Conservation (phyloP, 2,329 filamentous ascomycete genomes). For the Fusarium lateritium region DNA sequence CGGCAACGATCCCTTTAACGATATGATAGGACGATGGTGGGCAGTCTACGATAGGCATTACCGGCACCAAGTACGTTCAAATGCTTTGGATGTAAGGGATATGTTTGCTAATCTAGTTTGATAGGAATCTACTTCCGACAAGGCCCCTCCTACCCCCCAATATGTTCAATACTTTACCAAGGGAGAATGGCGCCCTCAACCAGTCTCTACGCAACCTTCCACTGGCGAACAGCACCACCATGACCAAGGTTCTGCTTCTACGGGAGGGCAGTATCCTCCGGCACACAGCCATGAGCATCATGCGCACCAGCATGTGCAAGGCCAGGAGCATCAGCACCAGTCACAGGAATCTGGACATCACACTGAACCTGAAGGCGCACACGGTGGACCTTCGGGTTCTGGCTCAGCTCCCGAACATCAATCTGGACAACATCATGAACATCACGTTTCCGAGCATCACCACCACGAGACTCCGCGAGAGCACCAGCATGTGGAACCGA, state of each 20-base stretch:
- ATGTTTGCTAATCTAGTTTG: slow-evolving; percentile 18
- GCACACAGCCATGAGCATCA: slow-evolving; percentile 17
- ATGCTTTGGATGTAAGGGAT: background rate
- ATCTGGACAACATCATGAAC: slow-evolving; percentile 54
- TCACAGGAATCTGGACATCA: slow-evolving; percentile 27
- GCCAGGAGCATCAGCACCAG: slow-evolving; percentile 23
- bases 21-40: slow-evolving; percentile 94
- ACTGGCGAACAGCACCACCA: slow-evolving; percentile 46
- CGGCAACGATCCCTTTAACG: slow-evolving; percentile 78
- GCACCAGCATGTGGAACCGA: slow-evolving; percentile 42
- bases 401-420: slow-evolving; percentile 53
- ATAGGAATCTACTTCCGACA: slow-evolving; percentile 39
- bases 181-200: slow-evolving; percentile 62
- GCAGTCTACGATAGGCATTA: slow-evolving; percentile 93
- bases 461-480: slow-evolving; percentile 33
- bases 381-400: slow-evolving; percentile 30
- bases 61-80: slow-evolving; percentile 63
- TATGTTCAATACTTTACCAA: slow-evolving; percentile 69
- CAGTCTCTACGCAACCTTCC: slow-evolving; percentile 39
- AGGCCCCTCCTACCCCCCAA: slow-evolving; percentile 47
- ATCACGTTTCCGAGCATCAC: slow-evolving; percentile 41
- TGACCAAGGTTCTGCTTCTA: slow-evolving; percentile 43
- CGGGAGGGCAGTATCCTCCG: slow-evolving; percentile 37
- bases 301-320: slow-evolving; percentile 20
- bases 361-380: slow-evolving; percentile 36